Base-by-base conservation (phyloP, 2,329 filamentous ascomycete species). In the Penicillium sp. region DNA sequence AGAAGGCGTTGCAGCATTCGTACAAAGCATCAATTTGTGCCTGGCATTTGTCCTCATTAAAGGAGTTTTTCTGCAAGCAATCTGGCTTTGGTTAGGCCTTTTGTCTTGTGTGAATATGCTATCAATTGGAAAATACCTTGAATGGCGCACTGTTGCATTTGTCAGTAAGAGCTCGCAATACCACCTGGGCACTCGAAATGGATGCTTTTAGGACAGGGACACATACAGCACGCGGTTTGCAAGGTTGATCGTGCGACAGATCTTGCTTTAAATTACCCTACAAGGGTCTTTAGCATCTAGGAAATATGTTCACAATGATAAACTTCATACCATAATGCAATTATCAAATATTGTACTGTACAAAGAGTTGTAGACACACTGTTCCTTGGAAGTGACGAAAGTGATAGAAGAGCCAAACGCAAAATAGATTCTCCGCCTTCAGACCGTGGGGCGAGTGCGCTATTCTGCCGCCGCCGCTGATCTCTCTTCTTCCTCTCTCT, bases 1-100 rank as follows among this genome's bases (percentile, higher is more conserved):
- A 97, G 73, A 97, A 96, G 13, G 85, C 83, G 69, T 93, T 87
- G 76, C 94, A 99, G 77, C 94, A 99, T 66, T 94, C 89, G 75
- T 97, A 99, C 25, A 99, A 79, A 3, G 91, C 90, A 72, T 93
- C 88, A 56, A 99, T 84, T 69, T 91, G 81, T 19, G 78, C 74
- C 70, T 89, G 85, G 75, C 94, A 99, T 70, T 87, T 96, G 43
- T 86, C 86, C 76, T 97, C 92, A 59, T 96, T 85, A 79, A 89
- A 97, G 53, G 86, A 86, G 74, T 93, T 93, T 75, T 87, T 93
- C 47, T 85, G 86, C 61, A 99, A 81, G 70, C 94, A 99, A 66
- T 88, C 91, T 96, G 68, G 36, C 25, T 29, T 23, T 38, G 41
- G 36, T 66, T 57, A 66, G 45, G 23, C 27, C 10, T 12, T 23